Evolutionary conservation across 768 basidiomycete genomes (phyloP), one percentile per base, ranked within the genome.

Genomic region (Rhodotorula graminis): DNA sequence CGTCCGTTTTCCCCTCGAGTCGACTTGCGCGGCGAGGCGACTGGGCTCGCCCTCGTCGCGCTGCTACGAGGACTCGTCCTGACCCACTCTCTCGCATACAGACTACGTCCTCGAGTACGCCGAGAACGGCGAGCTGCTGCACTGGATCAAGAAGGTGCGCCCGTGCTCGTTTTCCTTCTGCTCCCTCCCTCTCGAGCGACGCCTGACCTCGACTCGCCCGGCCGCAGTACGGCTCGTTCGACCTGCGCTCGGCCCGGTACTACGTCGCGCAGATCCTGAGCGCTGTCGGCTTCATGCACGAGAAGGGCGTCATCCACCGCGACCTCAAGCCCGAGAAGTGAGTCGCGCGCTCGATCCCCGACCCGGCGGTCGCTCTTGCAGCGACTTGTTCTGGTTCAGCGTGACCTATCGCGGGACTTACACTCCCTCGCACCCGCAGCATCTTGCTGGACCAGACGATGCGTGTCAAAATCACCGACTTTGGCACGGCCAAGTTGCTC

Each of bases 391-490:
- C n/a, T n/a, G n/a, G n/a, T n/a, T n/a, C n/a, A n/a, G n/a, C n/a
- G n/a, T n/a, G n/a, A n/a, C n/a, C n/a, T n/a, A n/a, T n/a, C n/a
- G n/a, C n/a, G n/a, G n/a, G n/a, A 18, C 27, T 6, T 16, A 21
- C 23, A 2, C n/a, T 5, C 25, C 8, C 12, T 3, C 55, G 14
- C 15, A 8, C 23, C 9, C 23, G 49, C 90, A 97, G 97, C 80
- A 84, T 98, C 44, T 84, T 99, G 16, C 84, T 99, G n/a, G 93
- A 95, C 76, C 86, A 86, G 49, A 85, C 88, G 25, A 90, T 89
- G 82, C 88, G 92, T 65, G 87, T 96, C 79, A 95, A 93, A 81
- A 86, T 99, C n/a, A 91, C 93, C 25, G 96, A 99, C 80, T 98
- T 98, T 81, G 96, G 96, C 12, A 94, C 92, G 9, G 92, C 92